phyloP scores from a whole-genome alignment of 2,329 filamentous ascomycete species.

The Didymella pinodella region DNA sequence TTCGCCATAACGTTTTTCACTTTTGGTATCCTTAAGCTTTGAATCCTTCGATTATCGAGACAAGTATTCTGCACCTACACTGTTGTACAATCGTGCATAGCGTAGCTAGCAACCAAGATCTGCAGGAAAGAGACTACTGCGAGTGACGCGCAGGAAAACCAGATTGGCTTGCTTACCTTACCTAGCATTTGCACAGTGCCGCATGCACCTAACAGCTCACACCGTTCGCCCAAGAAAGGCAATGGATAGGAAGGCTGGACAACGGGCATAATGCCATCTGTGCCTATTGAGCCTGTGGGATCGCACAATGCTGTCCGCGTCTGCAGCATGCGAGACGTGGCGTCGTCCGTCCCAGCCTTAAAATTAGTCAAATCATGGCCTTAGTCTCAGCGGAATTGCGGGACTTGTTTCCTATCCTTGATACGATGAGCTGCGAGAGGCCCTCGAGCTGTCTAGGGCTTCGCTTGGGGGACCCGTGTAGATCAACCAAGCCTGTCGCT shows the following conservation, averaged over 20 bases:
- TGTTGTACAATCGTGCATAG: slow-evolving; percentile 3
- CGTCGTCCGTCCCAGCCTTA: slow-evolving; percentile 16
- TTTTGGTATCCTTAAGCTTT: background rate
- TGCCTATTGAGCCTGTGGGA: slow-evolving; percentile 17
- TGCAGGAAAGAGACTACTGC: slow-evolving; percentile 14
- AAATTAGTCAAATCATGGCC: slow-evolving; percentile 13
- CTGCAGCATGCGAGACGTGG: slow-evolving; percentile 24
- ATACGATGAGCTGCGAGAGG: slow-evolving; percentile 10
- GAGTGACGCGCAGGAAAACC: slow-evolving; percentile 10
- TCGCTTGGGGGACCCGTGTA: slow-evolving; percentile 10
- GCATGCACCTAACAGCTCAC: slow-evolving; percentile 32
- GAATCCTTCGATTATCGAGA: background rate
- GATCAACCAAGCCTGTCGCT: slow-evolving; percentile 1
- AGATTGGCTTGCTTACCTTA: slow-evolving; percentile 29
- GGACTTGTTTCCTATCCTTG: slow-evolving; percentile 19
- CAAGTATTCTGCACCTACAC: background rate
- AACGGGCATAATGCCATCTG: slow-evolving; percentile 21
- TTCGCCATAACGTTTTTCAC: background rate
- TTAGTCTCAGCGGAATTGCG: slow-evolving; percentile 20
- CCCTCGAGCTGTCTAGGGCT: background rate
- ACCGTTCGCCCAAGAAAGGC: slow-evolving; percentile 33
- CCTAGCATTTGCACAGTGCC: slow-evolving; percentile 14
- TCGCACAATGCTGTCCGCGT: slow-evolving; percentile 18
- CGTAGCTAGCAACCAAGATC: slow-evolving; percentile 10
- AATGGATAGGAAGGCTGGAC: slow-evolving; percentile 15